Evolutionary conservation across 768 basidiomycete species (phyloP), one percentile per base, ranked within the genome.

Genomic region (Tricholoma terreum): DNA sequence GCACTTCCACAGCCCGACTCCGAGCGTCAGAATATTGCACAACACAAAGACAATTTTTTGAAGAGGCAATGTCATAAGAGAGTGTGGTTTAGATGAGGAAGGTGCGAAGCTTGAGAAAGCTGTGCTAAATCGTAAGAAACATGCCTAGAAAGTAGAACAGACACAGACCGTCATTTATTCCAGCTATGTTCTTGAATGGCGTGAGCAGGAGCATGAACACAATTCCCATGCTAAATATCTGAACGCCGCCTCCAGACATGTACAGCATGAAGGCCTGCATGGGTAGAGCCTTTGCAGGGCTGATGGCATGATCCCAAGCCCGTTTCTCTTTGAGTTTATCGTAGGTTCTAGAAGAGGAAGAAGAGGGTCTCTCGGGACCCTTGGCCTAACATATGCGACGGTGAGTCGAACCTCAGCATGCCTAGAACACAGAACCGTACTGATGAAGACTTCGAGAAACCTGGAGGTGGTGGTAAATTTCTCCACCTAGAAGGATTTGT

Each of bases 211-310:
- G 80, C 92, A 95, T 94, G 67, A 93, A 88, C 19, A 98, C 89
- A 70, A 94, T 95, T 33, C 95, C 94, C 78, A 98, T 92, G 73
- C 93, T 95, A 72, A 98, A 97, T 42, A 98, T 89, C 72, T 98
- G 95, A 12, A 98, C 89, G 50, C 93, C 92, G 11, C 92, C 88
- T 34, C 95, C 95, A 19, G 94, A 95, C 90, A 98, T 96, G 82
- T 98, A 98, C 33, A 98, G 80, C 95, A 98, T 98, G 75, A 98
- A 90, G 4, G 89, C 93, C 67, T 98, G 94, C 95, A 97, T 97
- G 3, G 94, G 94, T 24, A 98, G 80, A 12, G 86, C 85, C 72
- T 98, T 97, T 33, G 90, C 92, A 1, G 94, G 94, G 3, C 83
- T 77, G 50, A 87, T 81, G 36, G 92, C 92, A 40, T 91, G 78